Evolutionary conservation across 306 rosid genomes (phyloP).

Genomic region (Ziziphus jujuba): DNA sequence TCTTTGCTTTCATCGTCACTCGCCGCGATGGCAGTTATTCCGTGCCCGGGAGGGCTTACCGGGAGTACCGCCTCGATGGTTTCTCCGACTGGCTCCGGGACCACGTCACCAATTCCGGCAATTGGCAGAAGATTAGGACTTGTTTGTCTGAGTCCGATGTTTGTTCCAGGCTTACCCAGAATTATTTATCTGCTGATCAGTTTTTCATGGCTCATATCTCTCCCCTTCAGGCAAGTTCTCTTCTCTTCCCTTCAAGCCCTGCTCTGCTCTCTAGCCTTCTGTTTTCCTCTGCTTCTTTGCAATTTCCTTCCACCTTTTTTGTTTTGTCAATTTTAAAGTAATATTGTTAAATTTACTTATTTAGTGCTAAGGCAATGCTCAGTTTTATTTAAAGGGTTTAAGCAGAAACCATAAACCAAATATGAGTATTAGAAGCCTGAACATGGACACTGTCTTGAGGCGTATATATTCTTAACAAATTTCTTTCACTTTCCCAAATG

Average conservation of each 20-base stretch:
- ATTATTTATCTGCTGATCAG: constrained; percentile 57
- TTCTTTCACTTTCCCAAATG: background rate
- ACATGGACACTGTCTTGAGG: too few species aligned
- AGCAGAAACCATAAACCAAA: too few species aligned
- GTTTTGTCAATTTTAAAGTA: background rate
- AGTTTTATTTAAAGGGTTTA: too few species aligned
- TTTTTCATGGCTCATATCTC: constrained; percentile 65
- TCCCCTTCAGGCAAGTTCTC: constrained; percentile 65
- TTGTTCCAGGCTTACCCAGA: constrained; percentile 47
- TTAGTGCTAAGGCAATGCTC: too few species aligned
- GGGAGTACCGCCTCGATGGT: constrained; percentile 56
- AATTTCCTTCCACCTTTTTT: background rate
- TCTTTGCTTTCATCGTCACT: constrained; percentile 73
- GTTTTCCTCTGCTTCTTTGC: background rate
- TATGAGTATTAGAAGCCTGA: too few species aligned
- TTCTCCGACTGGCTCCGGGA: constrained; percentile 71
- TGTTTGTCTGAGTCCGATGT: constrained; percentile 76
- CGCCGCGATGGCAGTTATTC: constrained; percentile 53
- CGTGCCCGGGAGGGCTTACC: constrained; percentile 54
- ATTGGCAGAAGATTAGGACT: constrained; percentile 59
- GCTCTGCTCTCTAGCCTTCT: too few species aligned
- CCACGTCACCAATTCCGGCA: constrained; percentile 46
- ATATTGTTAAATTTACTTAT: too few species aligned
- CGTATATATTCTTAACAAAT: too few species aligned
- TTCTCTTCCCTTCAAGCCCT: background rate